Evolutionary conservation across 2,329 filamentous ascomycete species (phyloP), one percentile per base, ranked within the genome.

Genomic region (Xylariaceae sp.): DNA sequence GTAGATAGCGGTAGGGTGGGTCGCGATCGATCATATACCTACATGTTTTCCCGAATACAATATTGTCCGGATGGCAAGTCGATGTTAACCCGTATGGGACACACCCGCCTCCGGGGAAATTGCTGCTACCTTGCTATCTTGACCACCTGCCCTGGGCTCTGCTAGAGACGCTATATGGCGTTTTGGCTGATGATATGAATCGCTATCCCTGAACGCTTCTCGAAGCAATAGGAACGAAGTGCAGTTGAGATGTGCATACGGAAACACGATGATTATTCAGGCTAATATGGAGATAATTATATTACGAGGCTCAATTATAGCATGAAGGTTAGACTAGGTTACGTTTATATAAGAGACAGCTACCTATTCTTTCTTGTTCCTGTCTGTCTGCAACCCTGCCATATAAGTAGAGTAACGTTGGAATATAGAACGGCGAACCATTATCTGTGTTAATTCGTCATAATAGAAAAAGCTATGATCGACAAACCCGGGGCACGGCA

Each of bases 21-120:
- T 56, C 49, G 37, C 23, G 33, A 28, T 52, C 24, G 16, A 41
- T 58, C 40, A 59, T 52, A 57, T 57, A 57, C 28, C 29, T 43
- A 5, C 23, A 7, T 37, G 46, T 45, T 48, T 36, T 51, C 52
- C 39, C n/a, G n/a, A 40, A 45, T 40, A 21, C 26, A 21, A 3
- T 4, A 40, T 28, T 39, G 8, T 28, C 29, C 40, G 37, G 16
- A n/a, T 31, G n/a, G 40, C 33, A 17, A 17, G 37, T 31, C n/a
- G n/a, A 31, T 26, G 17, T 16, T 44, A 12, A 24, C 29, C 26
- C 29, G 24, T 7, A 51, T 44, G 54, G 53, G 41, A 57, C 54
- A 52, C 47, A 33, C 29, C 29, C 49, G 53, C 53, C 49, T 48
- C 31, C 49, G 40, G 49, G 54, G 43, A 49, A 28, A 16, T 41